Evolutionary conservation across 2,329 filamentous ascomycete species (phyloP).

Genomic region (Diaporthe sp.): DNA sequence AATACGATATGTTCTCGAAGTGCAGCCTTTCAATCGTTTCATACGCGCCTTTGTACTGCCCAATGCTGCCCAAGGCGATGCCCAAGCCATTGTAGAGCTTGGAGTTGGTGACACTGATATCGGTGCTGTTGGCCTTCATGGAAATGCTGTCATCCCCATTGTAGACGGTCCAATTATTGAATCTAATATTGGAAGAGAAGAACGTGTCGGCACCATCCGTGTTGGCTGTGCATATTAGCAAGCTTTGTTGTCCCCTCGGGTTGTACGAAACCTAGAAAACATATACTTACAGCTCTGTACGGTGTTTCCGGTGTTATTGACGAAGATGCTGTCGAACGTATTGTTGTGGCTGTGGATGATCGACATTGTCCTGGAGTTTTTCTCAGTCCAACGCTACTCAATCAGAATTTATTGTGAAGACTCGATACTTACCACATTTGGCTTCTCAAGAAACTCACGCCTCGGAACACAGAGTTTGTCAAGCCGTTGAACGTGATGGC

Average conservation of each 20-base stretch:
- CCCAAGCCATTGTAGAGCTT: slow-evolving; percentile 58
- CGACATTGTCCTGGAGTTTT: slow-evolving; percentile 55
- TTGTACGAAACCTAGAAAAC: accelerated
- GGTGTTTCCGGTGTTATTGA: slow-evolving; percentile 58
- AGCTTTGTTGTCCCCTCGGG: no score
- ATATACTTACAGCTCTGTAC: slow-evolving; percentile 42
- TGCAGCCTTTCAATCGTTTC: slow-evolving; percentile 59
- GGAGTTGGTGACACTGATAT: slow-evolving; percentile 53
- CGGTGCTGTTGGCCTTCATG: slow-evolving; percentile 47
- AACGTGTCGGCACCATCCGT: slow-evolving; percentile 52
- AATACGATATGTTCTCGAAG: slow-evolving; percentile 55
- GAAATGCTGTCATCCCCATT: slow-evolving; percentile 45
- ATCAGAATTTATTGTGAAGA: neutral
- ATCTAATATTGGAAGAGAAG: slow-evolving; percentile 45
- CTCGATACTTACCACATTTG: slow-evolving; percentile 63
- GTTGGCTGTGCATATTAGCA: slow-evolving; percentile 44
- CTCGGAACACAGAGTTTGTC: slow-evolving; percentile 59
- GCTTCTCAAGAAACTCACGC: slow-evolving; percentile 60
- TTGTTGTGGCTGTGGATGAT: slow-evolving; percentile 59
- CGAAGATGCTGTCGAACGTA: slow-evolving; percentile 59
- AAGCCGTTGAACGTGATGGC: slow-evolving; percentile 61
- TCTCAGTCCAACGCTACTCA: neutral
- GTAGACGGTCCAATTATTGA: slow-evolving; percentile 48
- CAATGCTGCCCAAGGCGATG: slow-evolving; percentile 63
- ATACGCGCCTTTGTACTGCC: slow-evolving; percentile 59